These are phyloP conservation scores for Pythium aristosporum DNA, from an alignment of 352 stramenopile species.

Conservation along the genomic window DNA sequence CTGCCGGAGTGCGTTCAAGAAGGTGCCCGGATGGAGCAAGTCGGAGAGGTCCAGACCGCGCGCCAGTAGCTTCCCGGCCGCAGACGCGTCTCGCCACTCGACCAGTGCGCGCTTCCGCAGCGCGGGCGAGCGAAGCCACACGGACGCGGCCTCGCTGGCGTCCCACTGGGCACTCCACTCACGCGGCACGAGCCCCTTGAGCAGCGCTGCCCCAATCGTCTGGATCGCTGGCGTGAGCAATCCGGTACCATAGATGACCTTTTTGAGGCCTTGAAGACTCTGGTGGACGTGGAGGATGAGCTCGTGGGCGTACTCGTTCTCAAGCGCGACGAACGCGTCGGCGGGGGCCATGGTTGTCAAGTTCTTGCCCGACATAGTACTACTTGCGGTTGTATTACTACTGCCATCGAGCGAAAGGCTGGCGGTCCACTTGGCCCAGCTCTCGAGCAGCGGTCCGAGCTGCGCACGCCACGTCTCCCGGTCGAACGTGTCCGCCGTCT, in stretches of 20 bases:
- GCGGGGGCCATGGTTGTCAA: slow-evolving; percentile 64
- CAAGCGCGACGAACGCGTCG: slow-evolving; percentile 89
- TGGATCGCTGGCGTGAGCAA: slow-evolving; percentile 90
- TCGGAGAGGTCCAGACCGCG: slow-evolving; percentile 87
- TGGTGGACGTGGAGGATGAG: slow-evolving; percentile 71
- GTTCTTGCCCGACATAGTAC: slow-evolving; percentile 27
- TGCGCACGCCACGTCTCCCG: slow-evolving; percentile 89
- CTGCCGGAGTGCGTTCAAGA: slow-evolving; percentile 93
- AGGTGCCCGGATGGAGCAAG: slow-evolving; percentile 92
- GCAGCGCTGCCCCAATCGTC: slow-evolving; percentile 65
- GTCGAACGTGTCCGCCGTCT: slow-evolving; percentile 81
- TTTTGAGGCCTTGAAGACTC: slow-evolving; percentile 75
- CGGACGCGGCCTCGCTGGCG: slow-evolving; percentile 59
- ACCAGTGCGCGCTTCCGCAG: slow-evolving; percentile 77
- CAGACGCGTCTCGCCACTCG: slow-evolving; percentile 78
- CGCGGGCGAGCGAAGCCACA: slow-evolving; percentile 84
- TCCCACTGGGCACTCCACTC: slow-evolving; percentile 88
- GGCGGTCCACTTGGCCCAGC: slow-evolving; percentile 83
- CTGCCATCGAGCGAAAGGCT: slow-evolving; percentile 51
- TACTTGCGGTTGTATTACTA: slow-evolving; percentile 8
- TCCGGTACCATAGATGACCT: slow-evolving; percentile 90
- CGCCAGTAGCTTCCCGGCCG: slow-evolving; percentile 62
- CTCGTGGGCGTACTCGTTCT: slow-evolving; percentile 83
- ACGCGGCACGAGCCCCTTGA: slow-evolving; percentile 65
- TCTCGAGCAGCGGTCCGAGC: slow-evolving; percentile 88